These are phyloP conservation scores for Pharus latifolius DNA, from an alignment of 176 grass and related monocot genomes.

Conservation along the genomic window DNA sequence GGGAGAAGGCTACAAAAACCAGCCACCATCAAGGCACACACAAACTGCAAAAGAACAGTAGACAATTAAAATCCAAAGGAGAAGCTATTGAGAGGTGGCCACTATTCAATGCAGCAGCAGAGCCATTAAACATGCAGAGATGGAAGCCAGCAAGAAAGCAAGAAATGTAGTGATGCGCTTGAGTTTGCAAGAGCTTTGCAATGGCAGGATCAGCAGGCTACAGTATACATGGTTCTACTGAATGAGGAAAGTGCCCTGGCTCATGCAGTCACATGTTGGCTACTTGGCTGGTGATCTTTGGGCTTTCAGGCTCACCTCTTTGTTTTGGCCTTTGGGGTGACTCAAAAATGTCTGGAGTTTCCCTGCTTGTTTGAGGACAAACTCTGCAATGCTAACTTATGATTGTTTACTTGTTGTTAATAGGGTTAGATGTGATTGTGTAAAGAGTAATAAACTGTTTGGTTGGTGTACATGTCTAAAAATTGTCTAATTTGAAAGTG, in stretches of 20 bases:
- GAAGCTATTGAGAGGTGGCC: slow-evolving; percentile 34
- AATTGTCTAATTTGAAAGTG: too few relatives aligned
- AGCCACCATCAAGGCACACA: background rate
- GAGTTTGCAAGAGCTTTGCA: slow-evolving; percentile 20
- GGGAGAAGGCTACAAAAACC: background rate
- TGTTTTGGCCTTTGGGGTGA: too few relatives aligned
- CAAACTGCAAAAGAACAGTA: background rate
- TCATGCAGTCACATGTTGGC: background rate
- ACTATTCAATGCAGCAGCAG: slow-evolving; percentile 18
- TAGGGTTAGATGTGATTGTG: too few relatives aligned
- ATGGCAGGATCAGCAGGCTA: background rate
- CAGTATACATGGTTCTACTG: slow-evolving; percentile 30
- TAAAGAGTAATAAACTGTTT: too few relatives aligned
- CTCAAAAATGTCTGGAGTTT: too few relatives aligned
- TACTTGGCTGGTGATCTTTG: background rate
- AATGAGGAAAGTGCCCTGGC: slow-evolving; percentile 35
- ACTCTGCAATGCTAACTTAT: too few relatives aligned
- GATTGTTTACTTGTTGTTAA: too few relatives aligned
- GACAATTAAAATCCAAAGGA: slow-evolving; percentile 33
- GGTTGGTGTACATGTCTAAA: too few relatives aligned
- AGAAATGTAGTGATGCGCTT: background rate
- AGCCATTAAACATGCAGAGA: background rate
- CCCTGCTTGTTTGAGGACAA: too few relatives aligned
- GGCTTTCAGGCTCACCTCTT: background rate
- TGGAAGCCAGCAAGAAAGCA: background rate